A percentile compares a stretch with the other conserved stretches of the same genome.
Evolutionary conservation across 768 basidiomycete genomes (phyloP).

Genomic region (Mrakia gelida): DNA sequence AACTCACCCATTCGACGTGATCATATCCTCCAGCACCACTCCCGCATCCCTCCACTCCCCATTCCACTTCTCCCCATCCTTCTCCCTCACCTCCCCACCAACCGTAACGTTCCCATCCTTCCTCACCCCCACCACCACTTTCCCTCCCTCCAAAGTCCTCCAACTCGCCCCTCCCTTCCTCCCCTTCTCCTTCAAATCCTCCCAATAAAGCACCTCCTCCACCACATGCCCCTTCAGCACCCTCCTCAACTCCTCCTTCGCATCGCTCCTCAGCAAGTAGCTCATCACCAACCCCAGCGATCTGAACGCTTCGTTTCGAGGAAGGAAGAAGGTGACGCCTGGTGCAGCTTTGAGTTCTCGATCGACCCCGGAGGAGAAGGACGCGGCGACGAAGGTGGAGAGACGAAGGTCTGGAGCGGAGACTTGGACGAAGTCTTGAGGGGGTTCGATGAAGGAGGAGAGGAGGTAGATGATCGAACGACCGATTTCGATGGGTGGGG

Average conservation of each 20-base stretch:
- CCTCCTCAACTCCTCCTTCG: conserved; percentile 71
- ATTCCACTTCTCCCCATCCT: conserved; percentile 38
- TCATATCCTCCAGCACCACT: conserved; percentile 50
- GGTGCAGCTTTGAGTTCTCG: conserved; percentile 57
- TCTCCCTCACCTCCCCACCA: neutral
- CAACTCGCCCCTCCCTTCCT: conserved; percentile 45
- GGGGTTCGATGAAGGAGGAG: conserved; percentile 75
- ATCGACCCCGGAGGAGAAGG: conserved; percentile 80
- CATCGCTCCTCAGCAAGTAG: conserved; percentile 67
- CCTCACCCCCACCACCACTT: conserved; percentile 58
- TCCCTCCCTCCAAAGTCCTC: conserved; percentile 77
- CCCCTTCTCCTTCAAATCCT: conserved; percentile 41
- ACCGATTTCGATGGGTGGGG: conserved; percentile 62
- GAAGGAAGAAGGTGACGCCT: conserved; percentile 77
- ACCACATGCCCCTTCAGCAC: conserved; percentile 86
- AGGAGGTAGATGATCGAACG: conserved; percentile 85
- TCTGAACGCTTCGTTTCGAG: conserved; percentile 83
- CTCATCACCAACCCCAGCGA: conserved; percentile 81
- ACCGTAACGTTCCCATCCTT: conserved; percentile 52
- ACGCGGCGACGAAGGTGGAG: conserved; percentile 82
- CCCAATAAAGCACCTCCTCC: conserved; percentile 66
- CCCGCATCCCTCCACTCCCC: conserved; percentile 44
- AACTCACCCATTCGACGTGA: conserved; percentile 58
- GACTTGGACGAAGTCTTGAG: conserved; percentile 71
- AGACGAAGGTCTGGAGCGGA: conserved; percentile 76